A percentile compares a stretch with the other conserved stretches of the same genome.
Conservation (phyloP, 225 moss, liverwort and hornwort genomes). For the Sphagnum tenellum region DNA sequence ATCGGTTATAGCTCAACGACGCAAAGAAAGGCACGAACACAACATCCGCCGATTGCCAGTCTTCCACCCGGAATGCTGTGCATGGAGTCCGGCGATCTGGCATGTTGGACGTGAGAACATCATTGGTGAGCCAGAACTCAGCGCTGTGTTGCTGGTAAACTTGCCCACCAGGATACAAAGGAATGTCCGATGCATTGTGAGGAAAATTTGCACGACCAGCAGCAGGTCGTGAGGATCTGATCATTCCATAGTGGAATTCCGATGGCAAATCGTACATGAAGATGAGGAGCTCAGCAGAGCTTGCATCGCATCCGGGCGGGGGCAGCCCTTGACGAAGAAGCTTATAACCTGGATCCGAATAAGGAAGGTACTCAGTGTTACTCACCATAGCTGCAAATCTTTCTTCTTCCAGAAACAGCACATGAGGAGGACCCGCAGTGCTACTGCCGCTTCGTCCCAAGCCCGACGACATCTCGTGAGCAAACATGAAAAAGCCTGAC, state of each 20-base stretch:
- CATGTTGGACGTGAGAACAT: constrained; percentile 45
- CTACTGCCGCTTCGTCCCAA: background rate
- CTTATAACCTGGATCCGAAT: too few relatives aligned
- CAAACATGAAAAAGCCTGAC: constrained; percentile 28
- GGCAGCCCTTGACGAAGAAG: background rate
- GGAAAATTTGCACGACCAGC: constrained; percentile 33
- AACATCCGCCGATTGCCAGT: constrained; percentile 36
- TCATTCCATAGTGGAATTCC: constrained; percentile 55
- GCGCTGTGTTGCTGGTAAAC: constrained; percentile 61
- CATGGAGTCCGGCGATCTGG: constrained; percentile 25
- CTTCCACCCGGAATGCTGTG: constrained; percentile 44
- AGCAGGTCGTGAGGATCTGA: constrained; percentile 10
- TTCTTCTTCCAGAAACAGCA: background rate
- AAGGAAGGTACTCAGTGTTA: background rate
- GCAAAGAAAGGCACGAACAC: constrained; percentile 63
- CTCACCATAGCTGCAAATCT: background rate
- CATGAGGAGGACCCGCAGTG: constrained; percentile 1
- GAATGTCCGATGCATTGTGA: constrained; percentile 25
- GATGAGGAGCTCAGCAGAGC: too few relatives aligned
- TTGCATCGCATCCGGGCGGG: too few relatives aligned
- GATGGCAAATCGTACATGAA: constrained; percentile 50
- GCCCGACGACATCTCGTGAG: constrained; percentile 2
- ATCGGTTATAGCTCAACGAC: constrained; percentile 54
- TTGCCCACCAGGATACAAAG: constrained; percentile 35
- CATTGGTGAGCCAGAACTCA: constrained; percentile 54